A percentile compares a stretch with the other conserved stretches of the same genome.
phyloP scores from a whole-genome alignment of 129 eudicot genomes.

The Glebionis coronaria region DNA sequence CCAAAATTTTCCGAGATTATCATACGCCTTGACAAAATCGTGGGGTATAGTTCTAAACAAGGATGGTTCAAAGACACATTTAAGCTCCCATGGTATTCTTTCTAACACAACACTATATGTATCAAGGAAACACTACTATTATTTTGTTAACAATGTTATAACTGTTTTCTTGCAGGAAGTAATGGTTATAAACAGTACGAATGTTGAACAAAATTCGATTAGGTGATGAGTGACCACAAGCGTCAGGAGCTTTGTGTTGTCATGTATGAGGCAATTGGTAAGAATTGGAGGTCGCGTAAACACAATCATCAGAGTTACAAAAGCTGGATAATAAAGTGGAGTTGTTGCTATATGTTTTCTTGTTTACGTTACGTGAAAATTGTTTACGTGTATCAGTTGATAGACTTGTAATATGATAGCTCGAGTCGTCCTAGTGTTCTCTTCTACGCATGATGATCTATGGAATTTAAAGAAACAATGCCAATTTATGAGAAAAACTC shows the following conservation, averaged over 20 bases:
- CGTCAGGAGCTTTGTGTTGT: not conserved
- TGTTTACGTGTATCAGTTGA: too few species aligned
- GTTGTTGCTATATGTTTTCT: slow-evolving; percentile 18
- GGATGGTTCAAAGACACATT: slow-evolving; percentile 99
- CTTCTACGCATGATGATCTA: too few species aligned
- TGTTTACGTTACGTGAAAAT: slow-evolving; percentile 20
- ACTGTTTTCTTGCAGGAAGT: slow-evolving; percentile 25
- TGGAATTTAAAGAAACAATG: too few species aligned
- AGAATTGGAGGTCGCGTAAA: slow-evolving; percentile 5
- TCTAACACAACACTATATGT: not conserved
- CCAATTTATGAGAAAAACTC: too few species aligned
- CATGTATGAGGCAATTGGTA: too few species aligned
- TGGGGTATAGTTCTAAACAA: slow-evolving; percentile 62
- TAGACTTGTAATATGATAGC: too few species aligned
- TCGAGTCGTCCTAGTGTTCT: not conserved
- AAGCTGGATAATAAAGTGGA: slow-evolving; percentile 23
- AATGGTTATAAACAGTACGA: slow-evolving; percentile 8
- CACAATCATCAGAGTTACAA: slow-evolving; percentile 11
- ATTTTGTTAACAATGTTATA: slow-evolving; percentile 11
- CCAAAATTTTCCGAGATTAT: slow-evolving; percentile 84
- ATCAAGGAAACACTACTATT: not conserved
- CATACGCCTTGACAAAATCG: slow-evolving; percentile 65
- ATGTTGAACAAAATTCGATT: slow-evolving; percentile 19
- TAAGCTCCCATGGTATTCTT: slow-evolving; percentile 84
- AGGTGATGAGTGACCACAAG: slow-evolving; percentile 8